phyloP scores from a whole-genome alignment of 305 asterid genomes.

The Lippia alba region DNA sequence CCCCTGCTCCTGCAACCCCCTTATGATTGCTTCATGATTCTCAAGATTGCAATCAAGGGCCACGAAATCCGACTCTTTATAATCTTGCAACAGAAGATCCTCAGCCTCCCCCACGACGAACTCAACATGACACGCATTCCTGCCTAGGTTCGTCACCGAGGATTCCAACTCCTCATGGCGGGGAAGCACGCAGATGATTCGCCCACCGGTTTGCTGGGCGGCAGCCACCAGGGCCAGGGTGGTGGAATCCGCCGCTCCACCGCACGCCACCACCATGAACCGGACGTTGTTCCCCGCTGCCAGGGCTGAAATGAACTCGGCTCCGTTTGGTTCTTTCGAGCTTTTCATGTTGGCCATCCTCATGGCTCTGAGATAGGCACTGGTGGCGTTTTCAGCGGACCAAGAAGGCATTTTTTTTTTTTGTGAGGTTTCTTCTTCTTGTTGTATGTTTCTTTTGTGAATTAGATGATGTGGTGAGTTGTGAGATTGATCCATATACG shows the following conservation, averaged over 20 bases:
- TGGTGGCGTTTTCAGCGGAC: constrained; percentile 98
- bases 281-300: constrained; percentile 90
- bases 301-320: constrained; percentile 82
- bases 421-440: constrained; percentile 24
- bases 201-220: constrained; percentile 84
- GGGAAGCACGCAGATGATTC: constrained; percentile 62
- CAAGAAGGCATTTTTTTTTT: constrained; percentile 66
- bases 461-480: constrained; percentile 14
- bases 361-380: constrained; percentile 84
- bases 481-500: constrained; percentile 26
- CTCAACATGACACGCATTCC: constrained; percentile 46
- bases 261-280: constrained; percentile 65
- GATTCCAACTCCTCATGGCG: constrained; percentile 42
- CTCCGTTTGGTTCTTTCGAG: constrained; percentile 76
- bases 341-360: constrained; percentile 65
- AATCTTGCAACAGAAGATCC: constrained; percentile 40
- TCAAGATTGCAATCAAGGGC: constrained; percentile 82
- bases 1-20: constrained; percentile 45
- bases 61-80: constrained; percentile 63
- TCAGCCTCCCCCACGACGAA: constrained; percentile 60
- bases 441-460: constrained; percentile 22
- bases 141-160: constrained; percentile 43
- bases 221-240: constrained; percentile 74
- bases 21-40: constrained; percentile 61
- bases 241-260: constrained; percentile 68